These are phyloP conservation scores for Capsicum rhomboideum DNA, from an alignment of 257 asterid species.

Conservation along the genomic window DNA sequence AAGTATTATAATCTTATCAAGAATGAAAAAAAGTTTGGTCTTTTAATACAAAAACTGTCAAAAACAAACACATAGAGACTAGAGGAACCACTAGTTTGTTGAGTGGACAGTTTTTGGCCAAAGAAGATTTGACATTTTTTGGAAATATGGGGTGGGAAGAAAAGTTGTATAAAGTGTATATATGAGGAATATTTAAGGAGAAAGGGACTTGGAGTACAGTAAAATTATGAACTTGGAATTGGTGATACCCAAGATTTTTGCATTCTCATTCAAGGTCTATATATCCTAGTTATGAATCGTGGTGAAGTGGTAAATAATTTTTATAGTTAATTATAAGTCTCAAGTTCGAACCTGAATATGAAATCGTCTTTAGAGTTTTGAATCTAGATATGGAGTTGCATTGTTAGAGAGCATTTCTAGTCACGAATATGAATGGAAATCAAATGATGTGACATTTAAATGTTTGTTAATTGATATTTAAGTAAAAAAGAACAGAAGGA, in stretches of 20 bases:
- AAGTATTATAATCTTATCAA: conserved; percentile 27
- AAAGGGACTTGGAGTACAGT: conserved; percentile 17
- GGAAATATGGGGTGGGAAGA: conserved; percentile 16
- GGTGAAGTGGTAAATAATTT: too few relatives aligned
- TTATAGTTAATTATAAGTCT: too few relatives aligned
- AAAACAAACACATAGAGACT: conserved; percentile 23
- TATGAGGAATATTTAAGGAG: neutral
- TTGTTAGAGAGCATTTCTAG: too few relatives aligned
- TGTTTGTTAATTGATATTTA: too few relatives aligned
- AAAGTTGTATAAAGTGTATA: neutral
- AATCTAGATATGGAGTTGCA: too few relatives aligned
- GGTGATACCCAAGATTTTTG: neutral
- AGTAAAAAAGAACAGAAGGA: too few relatives aligned
- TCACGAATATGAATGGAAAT: too few relatives aligned
- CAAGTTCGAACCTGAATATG: too few relatives aligned
- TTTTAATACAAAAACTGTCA: conserved; percentile 11
- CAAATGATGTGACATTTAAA: too few relatives aligned
- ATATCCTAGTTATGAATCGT: neutral
- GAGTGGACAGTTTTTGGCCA: conserved; percentile 65
- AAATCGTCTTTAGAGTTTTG: too few relatives aligned
- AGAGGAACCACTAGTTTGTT: conserved; percentile 60
- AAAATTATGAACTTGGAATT: conserved; percentile 4
- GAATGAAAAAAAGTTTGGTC: conserved; percentile 11
- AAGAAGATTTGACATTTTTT: conserved; percentile 39
- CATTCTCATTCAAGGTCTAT: conserved; percentile 6